Base-by-base conservation (phyloP, 106 monocot genomes). In the Allium sativum region DNA sequence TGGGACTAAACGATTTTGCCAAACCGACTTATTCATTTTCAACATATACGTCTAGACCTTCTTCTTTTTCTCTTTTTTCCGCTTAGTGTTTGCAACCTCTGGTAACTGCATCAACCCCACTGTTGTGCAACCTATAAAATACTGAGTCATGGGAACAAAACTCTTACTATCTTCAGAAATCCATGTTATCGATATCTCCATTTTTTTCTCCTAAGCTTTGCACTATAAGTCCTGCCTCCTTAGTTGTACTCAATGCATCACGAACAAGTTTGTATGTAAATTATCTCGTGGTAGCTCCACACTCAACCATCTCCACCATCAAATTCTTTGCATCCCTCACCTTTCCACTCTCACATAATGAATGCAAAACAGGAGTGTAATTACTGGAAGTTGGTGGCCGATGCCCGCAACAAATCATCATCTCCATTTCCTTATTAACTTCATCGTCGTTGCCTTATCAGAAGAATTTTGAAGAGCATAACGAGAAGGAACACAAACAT, bases 321-420 rank as follows among this genome's bases (percentile, higher is more conserved):
- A 98, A 63, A 31, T 66, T 67, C 46, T 78, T 88, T 9, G 87
- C 96, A 68, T 98, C 91, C 40, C 18, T 65, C 8, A 72, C 65
- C 59, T 78, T 79, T 6, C 88, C 74, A 18, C 67, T 65, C 68
- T 98, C 91, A 54, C 87, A 88, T 21, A 98, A 48, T 5, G 95
- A 72, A 66, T 96, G 90, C 17, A 96, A 80, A 16, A 96, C 72
- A 6, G 95, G 87, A 0, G 95, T 96, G 52, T 96, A 96, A 10
- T 79, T 81, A 56, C 96, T 96, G 5, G 77, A 70, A 6, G 79
- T 87, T 0, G 87, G 73, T 15, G 45, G 14, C 6, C 84, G 87
- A 59, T 91, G 96, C 14, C 72, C 65, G 68, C 65, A 78, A 7
- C 44, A 48, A 17, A 74, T 78, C 98, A 98, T 74, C 73, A 80